These are phyloP conservation scores for Penicillium sp. DNA, from an alignment of 2,329 filamentous ascomycete species.

Conservation along the genomic window DNA sequence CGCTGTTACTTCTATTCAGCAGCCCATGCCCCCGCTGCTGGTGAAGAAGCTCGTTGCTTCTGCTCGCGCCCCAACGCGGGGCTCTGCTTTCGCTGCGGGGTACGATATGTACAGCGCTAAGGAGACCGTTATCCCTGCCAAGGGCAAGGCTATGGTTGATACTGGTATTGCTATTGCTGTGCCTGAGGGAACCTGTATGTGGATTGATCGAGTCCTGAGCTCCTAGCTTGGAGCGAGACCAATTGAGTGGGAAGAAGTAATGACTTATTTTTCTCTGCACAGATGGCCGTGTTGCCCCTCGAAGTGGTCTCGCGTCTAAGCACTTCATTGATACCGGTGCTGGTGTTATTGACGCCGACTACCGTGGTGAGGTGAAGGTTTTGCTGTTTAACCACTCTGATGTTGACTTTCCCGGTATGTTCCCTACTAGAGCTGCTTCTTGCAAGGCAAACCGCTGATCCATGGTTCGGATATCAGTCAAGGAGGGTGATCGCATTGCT, in stretches of 20 bases:
- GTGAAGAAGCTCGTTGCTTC: conserved; percentile 84
- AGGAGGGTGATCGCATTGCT: conserved; percentile 85
- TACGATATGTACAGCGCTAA: conserved; percentile 87
- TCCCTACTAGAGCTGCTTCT: neutral
- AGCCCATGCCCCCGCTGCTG: conserved; percentile 63
- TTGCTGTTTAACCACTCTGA: conserved; percentile 92
- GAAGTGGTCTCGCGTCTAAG: conserved; percentile 88
- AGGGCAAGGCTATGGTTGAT: conserved; percentile 82
- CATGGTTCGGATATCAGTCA: conserved; percentile 49
- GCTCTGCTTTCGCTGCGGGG: conserved; percentile 84
- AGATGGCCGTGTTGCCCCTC: conserved; percentile 88
- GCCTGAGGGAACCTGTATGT: conserved; percentile 83
- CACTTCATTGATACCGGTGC: conserved; percentile 96
- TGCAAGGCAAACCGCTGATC: neutral
- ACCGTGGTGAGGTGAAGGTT: conserved; percentile 90
- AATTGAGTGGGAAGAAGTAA: neutral
- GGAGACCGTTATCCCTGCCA: conserved; percentile 72
- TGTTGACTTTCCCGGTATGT: conserved; percentile 63
- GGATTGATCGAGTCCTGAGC: neutral
- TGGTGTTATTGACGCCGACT: conserved; percentile 96
- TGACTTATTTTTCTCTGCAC: conserved; percentile 1
- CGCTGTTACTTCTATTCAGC: conserved; percentile 38
- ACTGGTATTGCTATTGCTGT: conserved; percentile 91
- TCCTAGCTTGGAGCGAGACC: neutral
- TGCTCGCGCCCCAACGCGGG: conserved; percentile 81